Conservation (phyloP, 306 rosid genomes). For the Glycine latifolia region DNA sequence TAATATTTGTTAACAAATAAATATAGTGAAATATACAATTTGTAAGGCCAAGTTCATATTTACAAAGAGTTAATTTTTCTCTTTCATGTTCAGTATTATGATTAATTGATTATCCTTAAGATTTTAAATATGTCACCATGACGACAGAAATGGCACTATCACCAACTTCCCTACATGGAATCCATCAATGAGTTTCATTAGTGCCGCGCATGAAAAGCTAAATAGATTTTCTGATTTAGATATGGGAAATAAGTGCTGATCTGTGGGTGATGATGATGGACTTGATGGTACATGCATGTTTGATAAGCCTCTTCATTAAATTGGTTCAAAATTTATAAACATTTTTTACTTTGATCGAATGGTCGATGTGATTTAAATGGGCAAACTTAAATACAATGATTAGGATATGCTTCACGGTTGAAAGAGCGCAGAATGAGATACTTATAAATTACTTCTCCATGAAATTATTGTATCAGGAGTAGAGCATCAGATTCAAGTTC, state of each 20-base stretch:
- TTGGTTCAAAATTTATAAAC: background rate
- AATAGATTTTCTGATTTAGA: slow-evolving; percentile 27
- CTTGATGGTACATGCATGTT: background rate
- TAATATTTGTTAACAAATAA: slow-evolving; percentile 8
- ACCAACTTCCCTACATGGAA: too few species aligned
- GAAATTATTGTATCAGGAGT: too few species aligned
- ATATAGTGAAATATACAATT: background rate
- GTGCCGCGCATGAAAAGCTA: slow-evolving; percentile 51
- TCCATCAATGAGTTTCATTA: background rate
- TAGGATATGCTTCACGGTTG: too few species aligned
- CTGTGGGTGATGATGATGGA: slow-evolving; percentile 39
- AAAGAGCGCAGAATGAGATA: too few species aligned
- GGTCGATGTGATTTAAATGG: background rate
- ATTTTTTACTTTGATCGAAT: slow-evolving; percentile 30
- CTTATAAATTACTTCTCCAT: too few species aligned
- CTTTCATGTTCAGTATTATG: background rate
- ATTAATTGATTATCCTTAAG: background rate
- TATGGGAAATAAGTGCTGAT: slow-evolving; percentile 44
- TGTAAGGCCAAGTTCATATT: slow-evolving; percentile 4
- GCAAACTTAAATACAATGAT: background rate
- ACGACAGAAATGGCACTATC: too few species aligned
- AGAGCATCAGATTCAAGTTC: too few species aligned
- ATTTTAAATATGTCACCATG: too few species aligned
- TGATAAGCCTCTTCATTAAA: background rate
- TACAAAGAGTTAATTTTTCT: background rate